Conservation (phyloP, 2,329 filamentous ascomycete species). For the Beauveria asiatica region DNA sequence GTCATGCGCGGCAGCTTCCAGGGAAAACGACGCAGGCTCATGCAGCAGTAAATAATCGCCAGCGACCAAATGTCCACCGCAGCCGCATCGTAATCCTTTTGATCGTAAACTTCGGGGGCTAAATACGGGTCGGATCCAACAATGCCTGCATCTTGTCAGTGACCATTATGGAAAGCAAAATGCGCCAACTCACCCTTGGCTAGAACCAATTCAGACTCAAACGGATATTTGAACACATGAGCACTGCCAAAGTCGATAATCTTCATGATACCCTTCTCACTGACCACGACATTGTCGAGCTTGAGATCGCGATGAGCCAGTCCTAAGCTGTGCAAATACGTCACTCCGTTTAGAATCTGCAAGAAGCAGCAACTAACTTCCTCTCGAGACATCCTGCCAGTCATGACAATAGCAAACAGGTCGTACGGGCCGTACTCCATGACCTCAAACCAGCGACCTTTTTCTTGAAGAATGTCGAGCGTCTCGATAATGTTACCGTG, state of each 20-base stretch:
- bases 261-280: constrained; percentile 95
- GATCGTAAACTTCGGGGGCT: constrained; percentile 92
- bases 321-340: constrained; percentile 91
- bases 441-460: constrained; percentile 91
- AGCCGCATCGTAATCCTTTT: constrained; percentile 86
- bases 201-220: constrained; percentile 59
- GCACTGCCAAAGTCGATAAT: constrained; percentile 98
- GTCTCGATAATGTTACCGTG: constrained; percentile 99
- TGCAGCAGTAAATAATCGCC: constrained; percentile 98
- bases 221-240: constrained; percentile 94
- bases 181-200: constrained; percentile 26
- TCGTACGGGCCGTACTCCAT: constrained; percentile 98
- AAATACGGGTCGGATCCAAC: constrained; percentile 90
- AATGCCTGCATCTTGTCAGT: constrained; percentile 35
- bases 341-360: constrained; percentile 89
- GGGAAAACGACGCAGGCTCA: constrained; percentile 88
- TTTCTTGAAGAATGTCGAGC: constrained; percentile 91
- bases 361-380: constrained; percentile 87
- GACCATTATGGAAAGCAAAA: not conserved
- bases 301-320: constrained; percentile 92
- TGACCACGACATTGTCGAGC: constrained; percentile 95
- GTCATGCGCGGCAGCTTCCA: constrained; percentile 92
- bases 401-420: constrained; percentile 98
- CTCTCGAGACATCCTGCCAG: constrained; percentile 87
- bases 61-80: constrained; percentile 96